A percentile compares a stretch with the other conserved stretches of the same genome.
phyloP scores from a whole-genome alignment of 352 stramenopile genomes.

The Phytophthora litchii region DNA sequence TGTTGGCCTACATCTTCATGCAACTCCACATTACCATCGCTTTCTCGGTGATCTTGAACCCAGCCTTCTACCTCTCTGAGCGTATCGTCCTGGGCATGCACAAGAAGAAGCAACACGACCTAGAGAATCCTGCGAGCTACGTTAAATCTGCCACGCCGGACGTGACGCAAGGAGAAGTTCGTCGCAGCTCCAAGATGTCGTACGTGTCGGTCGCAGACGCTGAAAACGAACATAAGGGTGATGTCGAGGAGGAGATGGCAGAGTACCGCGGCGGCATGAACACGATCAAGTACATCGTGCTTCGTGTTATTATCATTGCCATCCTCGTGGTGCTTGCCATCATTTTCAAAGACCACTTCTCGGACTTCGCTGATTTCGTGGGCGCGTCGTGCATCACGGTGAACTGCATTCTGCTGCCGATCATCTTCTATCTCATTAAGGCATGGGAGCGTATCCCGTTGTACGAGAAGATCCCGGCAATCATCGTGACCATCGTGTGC shows the following conservation, averaged over 20 bases:
- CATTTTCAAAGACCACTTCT: conserved; percentile 33
- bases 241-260: conserved; percentile 27
- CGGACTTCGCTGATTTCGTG: conserved; percentile 25
- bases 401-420: conserved; percentile 31
- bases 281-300: conserved; percentile 28
- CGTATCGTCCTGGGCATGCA: conserved; percentile 22
- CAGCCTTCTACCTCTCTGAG: conserved; percentile 28
- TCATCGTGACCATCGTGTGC: conserved; percentile 28
- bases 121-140: conserved; percentile 23
- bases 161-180: conserved; percentile 12
- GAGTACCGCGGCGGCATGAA: conserved; percentile 26
- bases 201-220: conserved; percentile 29
- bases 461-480: conserved; percentile 29
- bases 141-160: conserved; percentile 18
- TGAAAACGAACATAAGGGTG: conserved; percentile 22
- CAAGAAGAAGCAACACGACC: conserved; percentile 14
- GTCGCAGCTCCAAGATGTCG: conserved; percentile 29
- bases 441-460: conserved; percentile 19
- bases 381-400: conserved; percentile 28
- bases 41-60: conserved; percentile 28
- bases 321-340: conserved; percentile 26
- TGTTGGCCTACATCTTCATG: conserved; percentile 54
- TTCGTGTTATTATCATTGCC: conserved; percentile 23
- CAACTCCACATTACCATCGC: conserved; percentile 40
- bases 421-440: conserved; percentile 33